Conservation (phyloP, 495 filamentous ascomycete species). For the Oidiodendron maius region DNA sequence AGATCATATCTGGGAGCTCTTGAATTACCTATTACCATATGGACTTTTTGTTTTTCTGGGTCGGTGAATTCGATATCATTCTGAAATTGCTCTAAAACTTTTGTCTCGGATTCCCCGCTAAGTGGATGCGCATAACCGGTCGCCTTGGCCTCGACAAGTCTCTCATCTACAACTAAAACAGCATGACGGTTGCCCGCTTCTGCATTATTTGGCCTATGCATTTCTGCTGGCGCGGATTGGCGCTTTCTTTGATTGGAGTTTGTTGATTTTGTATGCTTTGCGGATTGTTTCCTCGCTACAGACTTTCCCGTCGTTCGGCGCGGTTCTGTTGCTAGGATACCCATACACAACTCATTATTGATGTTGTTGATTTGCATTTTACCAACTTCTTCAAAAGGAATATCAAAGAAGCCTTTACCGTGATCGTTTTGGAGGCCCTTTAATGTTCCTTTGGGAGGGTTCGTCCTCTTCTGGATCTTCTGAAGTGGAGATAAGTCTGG, state of each 20-base stretch:
- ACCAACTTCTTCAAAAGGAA: not conserved
- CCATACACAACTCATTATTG: not conserved
- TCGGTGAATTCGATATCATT: too few species aligned
- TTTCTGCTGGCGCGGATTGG: not conserved
- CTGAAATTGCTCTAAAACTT: too few species aligned
- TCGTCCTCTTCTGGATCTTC: not conserved
- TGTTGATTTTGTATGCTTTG: not conserved
- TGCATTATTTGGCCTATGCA: too few species aligned
- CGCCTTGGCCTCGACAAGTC: too few species aligned
- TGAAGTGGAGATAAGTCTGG: not conserved
- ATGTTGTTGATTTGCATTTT: not conserved
- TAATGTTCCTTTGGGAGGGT: too few species aligned
- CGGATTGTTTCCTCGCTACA: not conserved
- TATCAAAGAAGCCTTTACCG: not conserved
- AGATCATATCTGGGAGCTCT: too few species aligned
- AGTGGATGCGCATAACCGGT: too few species aligned
- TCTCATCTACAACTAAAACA: too few species aligned
- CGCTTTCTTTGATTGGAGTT: not conserved
- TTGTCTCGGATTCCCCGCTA: too few species aligned
- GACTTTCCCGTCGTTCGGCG: not conserved
- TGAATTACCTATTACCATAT: too few species aligned
- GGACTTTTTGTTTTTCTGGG: too few species aligned
- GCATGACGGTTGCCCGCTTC: too few species aligned
- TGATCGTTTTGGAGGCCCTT: not conserved
- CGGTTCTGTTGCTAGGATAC: not conserved